These are phyloP conservation scores for Gastrolobium villosum DNA, from an alignment of 306 rosid genomes.

Conservation along the genomic window DNA sequence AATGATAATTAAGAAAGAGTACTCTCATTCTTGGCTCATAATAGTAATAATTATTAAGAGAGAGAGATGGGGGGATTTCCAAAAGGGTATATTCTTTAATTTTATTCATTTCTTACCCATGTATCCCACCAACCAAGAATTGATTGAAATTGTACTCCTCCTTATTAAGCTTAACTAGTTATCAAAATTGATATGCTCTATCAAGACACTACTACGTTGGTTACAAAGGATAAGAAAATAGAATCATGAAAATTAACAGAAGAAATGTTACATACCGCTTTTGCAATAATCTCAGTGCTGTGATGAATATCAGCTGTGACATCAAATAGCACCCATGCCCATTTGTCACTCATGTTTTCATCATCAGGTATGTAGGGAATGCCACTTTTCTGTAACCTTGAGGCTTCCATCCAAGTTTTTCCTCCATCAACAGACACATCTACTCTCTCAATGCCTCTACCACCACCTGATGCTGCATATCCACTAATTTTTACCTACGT, in stretches of 20 bases:
- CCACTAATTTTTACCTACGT: slow-evolving; percentile 71
- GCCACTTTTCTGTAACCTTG: slow-evolving; percentile 63
- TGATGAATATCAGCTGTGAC: slow-evolving; percentile 50
- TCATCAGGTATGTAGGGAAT: slow-evolving; percentile 62
- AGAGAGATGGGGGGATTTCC: too few species aligned
- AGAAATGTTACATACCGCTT: slow-evolving; percentile 65
- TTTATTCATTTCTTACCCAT: too few species aligned
- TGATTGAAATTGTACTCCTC: too few species aligned
- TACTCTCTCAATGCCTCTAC: slow-evolving; percentile 83
- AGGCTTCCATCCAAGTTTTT: slow-evolving; percentile 73
- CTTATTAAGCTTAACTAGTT: too few species aligned
- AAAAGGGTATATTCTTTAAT: too few species aligned
- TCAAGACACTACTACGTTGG: too few species aligned
- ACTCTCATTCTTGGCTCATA: too few species aligned
- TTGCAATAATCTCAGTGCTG: slow-evolving; percentile 67
- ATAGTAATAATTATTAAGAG: too few species aligned
- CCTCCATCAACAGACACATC: slow-evolving; percentile 82
- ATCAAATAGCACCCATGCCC: slow-evolving; percentile 91
- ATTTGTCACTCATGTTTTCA: slow-evolving; percentile 60
- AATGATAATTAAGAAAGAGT: too few species aligned
- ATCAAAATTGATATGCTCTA: too few species aligned
- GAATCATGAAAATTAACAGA: background rate
- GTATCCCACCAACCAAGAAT: too few species aligned
- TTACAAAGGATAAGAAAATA: too few species aligned
- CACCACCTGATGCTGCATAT: slow-evolving; percentile 81